These are phyloP conservation scores for Lactarius akahatsu DNA, from an alignment of 768 basidiomycete genomes.

Conservation along the genomic window DNA sequence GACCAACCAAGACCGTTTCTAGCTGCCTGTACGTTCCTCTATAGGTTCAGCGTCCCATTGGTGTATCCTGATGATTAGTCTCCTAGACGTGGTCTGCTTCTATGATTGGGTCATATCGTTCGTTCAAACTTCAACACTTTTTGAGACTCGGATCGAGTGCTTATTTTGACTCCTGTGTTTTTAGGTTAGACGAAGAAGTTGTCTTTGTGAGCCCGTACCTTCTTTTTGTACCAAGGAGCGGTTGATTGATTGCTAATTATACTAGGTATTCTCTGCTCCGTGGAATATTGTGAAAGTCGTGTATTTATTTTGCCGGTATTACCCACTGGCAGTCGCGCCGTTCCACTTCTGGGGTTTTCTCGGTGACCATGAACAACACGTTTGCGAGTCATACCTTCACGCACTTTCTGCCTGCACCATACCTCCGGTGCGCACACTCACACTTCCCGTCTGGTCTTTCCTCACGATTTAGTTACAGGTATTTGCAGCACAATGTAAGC, in stretches of 20 bases:
- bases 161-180: not conserved
- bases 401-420: slow-evolving; percentile 16
- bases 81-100: slow-evolving; percentile 23
- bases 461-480: slow-evolving; percentile 6
- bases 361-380: not conserved
- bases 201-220: slow-evolving; percentile 8
- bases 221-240: not conserved
- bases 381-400: slow-evolving; percentile 11
- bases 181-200: slow-evolving; percentile 25
- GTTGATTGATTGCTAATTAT: not conserved
- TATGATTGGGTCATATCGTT: slow-evolving; percentile 30
- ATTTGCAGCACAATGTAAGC: slow-evolving; percentile 23
- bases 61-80: not conserved
- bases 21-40: slow-evolving; percentile 18
- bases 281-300: slow-evolving; percentile 23
- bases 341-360: slow-evolving; percentile 24
- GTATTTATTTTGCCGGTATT: slow-evolving; percentile 26
- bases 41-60: not conserved
- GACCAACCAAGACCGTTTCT: not conserved
- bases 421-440: slow-evolving; percentile 16
- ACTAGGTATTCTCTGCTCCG: slow-evolving; percentile 17
- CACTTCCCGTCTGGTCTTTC: not conserved
- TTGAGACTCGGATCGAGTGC: not conserved
- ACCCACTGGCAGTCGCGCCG: slow-evolving; percentile 19
- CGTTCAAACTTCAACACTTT: slow-evolving; percentile 4